These are phyloP conservation scores for Apophysomyces sp. DNA, from an alignment of 371 early-diverging fungal genomes.

Conservation along the genomic window DNA sequence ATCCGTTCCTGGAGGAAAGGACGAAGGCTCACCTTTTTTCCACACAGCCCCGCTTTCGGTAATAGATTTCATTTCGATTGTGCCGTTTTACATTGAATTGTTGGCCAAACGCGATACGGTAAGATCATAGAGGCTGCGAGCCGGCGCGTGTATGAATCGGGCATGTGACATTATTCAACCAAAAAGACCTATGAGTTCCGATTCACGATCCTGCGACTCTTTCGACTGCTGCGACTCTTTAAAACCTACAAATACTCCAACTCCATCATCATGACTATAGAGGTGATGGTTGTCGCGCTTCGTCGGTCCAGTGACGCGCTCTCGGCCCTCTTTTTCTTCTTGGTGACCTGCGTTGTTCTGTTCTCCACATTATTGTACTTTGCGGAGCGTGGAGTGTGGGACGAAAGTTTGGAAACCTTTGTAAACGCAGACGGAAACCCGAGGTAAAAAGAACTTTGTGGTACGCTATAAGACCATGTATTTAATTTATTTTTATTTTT, in stretches of 20 bases:
- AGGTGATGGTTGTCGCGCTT: conserved; percentile 84
- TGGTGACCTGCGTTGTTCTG: conserved; percentile 69
- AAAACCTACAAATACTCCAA: conserved; percentile 82
- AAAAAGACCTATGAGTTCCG: conserved; percentile 77
- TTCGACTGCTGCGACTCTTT: conserved; percentile 79
- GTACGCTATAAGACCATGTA: not conserved
- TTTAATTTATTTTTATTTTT: conserved; percentile 3
- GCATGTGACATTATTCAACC: not conserved
- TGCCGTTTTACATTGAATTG: conserved; percentile 82
- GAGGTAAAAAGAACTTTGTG: conserved; percentile 33
- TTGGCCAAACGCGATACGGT: conserved; percentile 69
- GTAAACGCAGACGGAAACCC: conserved; percentile 60
- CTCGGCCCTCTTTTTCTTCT: conserved; percentile 75
- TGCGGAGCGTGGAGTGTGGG: conserved; percentile 85
- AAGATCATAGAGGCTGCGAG: conserved; percentile 14
- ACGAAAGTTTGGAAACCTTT: conserved; percentile 70
- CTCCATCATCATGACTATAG: conserved; percentile 73
- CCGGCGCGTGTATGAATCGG: not conserved
- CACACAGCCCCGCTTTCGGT: conserved; percentile 66
- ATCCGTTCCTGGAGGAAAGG: not conserved
- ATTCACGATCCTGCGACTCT: conserved; percentile 79
- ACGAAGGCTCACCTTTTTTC: not conserved
- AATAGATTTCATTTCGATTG: conserved; percentile 78
- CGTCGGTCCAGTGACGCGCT: conserved; percentile 79
- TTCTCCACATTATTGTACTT: conserved; percentile 84